Conservation (phyloP, 2,329 filamentous ascomycete genomes). For the Didymellaceae sp. region DNA sequence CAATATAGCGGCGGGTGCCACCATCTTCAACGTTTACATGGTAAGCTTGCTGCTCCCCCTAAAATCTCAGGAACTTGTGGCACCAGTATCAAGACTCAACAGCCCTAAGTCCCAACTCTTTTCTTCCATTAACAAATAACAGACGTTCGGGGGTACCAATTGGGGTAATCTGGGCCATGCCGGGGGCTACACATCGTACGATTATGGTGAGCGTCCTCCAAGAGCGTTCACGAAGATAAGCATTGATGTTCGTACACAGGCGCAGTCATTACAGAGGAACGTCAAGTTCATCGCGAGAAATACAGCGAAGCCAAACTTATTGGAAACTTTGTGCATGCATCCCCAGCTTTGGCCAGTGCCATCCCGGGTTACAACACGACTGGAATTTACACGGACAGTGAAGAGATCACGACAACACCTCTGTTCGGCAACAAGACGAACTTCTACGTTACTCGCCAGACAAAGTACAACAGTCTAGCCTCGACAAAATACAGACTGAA, state of each 20-base stretch:
- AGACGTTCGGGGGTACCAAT: constrained; percentile 77
- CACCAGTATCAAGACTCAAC: too few species aligned
- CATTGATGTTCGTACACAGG: constrained; percentile 23
- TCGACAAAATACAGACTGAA: constrained; percentile 67
- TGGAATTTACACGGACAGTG: constrained; percentile 34
- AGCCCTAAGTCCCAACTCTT: too few species aligned
- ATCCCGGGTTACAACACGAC: constrained; percentile 30
- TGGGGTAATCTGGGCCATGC: constrained; percentile 79
- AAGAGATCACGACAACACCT: constrained; percentile 64
- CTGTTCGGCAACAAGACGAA: constrained; percentile 60
- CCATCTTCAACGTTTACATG: constrained; percentile 77
- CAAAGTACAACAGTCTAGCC: constrained; percentile 63
- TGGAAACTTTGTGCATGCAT: constrained; percentile 73
- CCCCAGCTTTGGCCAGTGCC: constrained; percentile 68
- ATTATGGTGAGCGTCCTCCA: too few species aligned
- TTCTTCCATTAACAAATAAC: neutral
- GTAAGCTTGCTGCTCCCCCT: constrained; percentile 12
- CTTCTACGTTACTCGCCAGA: constrained; percentile 70
- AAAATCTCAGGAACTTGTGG: too few species aligned
- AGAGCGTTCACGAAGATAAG: too few species aligned
- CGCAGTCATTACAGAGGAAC: constrained; percentile 70
- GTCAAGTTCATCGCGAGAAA: constrained; percentile 72
- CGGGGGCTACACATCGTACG: constrained; percentile 61
- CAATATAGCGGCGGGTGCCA: constrained; percentile 66
- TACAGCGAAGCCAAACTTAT: constrained; percentile 78